Evolutionary conservation across 352 stramenopile species (phyloP), one percentile per base, ranked within the genome.

Genomic region (Pythium aquatile): DNA sequence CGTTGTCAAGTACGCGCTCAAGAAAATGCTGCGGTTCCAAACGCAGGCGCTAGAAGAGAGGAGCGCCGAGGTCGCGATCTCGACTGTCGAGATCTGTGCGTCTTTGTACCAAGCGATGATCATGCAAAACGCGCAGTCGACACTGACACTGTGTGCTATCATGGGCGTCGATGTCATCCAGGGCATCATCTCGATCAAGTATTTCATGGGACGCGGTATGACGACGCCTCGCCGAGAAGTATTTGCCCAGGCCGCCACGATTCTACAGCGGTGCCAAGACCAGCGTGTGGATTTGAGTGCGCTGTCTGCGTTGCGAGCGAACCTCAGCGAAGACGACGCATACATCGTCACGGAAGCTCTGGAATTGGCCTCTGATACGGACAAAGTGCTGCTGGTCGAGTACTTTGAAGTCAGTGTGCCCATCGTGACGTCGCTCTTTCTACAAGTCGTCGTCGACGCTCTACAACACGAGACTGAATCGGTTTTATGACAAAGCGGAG

Each of bases 81-180:
- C 51, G 1, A 66, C 55, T 3, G 39, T 73, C 8, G 66, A 73
- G 60, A 73, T 73, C 29, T 65, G 48, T 28, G 60, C 60, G 8
- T 73, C 66, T 28, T 26, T 73, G 24, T 69, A 73, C 57, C 66
- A 73, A 35, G 47, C 66, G 0, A 63, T 63, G 56, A 55, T 73
- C 44, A 55, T 73, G 51, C 66, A 73, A 20, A 61, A 52, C 8
- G 1, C 60, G 20, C 29, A 57, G 5, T 66, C 61, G 14, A 35
- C 53, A 14, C 11, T 57, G 1, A 52, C 60, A 9, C 13, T 69
- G 5, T 24, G 49, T 9, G 61, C 49, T 10, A 68, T 73, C 61
- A 69, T 73, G 56, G 55, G 30, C 17, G 20, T 69, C 0, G 62
- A 68, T 17, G 24, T 57, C 44, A 14, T 68, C 0, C 62, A 68